Conservation (phyloP, 2,329 filamentous ascomycete species). For the Pezicula rhizophila region DNA sequence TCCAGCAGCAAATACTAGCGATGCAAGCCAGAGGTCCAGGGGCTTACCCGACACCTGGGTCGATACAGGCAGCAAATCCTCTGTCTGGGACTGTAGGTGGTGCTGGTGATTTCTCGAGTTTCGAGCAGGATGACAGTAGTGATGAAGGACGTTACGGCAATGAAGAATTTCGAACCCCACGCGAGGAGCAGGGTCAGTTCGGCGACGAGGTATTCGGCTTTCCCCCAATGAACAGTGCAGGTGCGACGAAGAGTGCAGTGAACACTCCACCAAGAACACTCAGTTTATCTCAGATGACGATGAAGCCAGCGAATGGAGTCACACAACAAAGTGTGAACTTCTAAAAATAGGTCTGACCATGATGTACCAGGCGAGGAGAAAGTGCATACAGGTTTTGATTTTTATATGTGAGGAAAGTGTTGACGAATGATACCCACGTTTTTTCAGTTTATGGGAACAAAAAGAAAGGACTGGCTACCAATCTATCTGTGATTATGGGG, state of each 20-base stretch:
- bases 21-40: background rate
- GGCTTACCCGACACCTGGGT: constrained; percentile 10
- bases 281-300: constrained; percentile 55
- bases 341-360: constrained; percentile 4
- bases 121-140: constrained; percentile 25
- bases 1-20: constrained; percentile 29
- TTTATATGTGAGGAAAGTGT: constrained; percentile 1
- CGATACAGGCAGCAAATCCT: constrained; percentile 2
- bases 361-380: background rate
- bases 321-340: constrained; percentile 10
- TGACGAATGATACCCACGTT: no score
- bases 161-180: constrained; percentile 47
- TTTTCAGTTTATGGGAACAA: no score
- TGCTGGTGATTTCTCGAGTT: constrained; percentile 13
- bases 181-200: constrained; percentile 38
- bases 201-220: constrained; percentile 33
- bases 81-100: background rate
- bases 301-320: constrained; percentile 16
- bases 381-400: background rate
- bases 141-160: constrained; percentile 29
- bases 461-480: no score
- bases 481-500: no score
- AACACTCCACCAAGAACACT: constrained; percentile 50
- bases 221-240: constrained; percentile 38
- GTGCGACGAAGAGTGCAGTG: background rate